phyloP scores from a whole-genome alignment of 306 rosid species.

The Betula pendula region DNA sequence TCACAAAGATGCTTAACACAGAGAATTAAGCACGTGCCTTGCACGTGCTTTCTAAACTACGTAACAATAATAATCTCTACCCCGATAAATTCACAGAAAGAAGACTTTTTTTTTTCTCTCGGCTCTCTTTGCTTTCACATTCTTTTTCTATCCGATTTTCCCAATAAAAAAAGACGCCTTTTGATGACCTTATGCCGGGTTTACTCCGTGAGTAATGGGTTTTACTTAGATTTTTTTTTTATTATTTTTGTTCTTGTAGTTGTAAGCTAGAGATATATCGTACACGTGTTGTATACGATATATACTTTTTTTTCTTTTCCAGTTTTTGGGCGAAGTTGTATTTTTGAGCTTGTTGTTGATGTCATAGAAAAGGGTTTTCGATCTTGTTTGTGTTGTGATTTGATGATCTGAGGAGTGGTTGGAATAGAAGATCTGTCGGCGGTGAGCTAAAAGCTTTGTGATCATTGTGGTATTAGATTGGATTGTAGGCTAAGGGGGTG shows the following conservation, averaged over 20 bases:
- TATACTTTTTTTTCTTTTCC: neutral
- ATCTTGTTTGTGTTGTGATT: conserved; percentile 25
- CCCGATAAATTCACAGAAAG: conserved; percentile 17
- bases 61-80: conserved; percentile 18
- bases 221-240: conserved; percentile 29
- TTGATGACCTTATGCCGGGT: conserved; percentile 28
- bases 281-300: conserved; percentile 27
- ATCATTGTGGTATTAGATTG: conserved; percentile 33
- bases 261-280: neutral
- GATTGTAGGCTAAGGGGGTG: conserved; percentile 36
- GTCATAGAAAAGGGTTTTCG: conserved; percentile 22
- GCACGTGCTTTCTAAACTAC: too few species aligned
- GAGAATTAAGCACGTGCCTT: too few species aligned
- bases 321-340: conserved; percentile 5
- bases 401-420: conserved; percentile 54
- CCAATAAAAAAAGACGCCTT: conserved; percentile 21
- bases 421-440: conserved; percentile 28
- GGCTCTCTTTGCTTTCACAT: neutral
- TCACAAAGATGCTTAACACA: too few species aligned
- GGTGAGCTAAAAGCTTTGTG: conserved; percentile 25
- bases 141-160: conserved; percentile 4
- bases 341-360: conserved; percentile 26
- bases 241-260: conserved; percentile 10
- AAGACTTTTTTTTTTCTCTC: neutral
- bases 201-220: conserved; percentile 26